Percentiles rank a stretch among this genome's conserved stretches.
These are phyloP conservation scores for Didymella lethalis DNA, from an alignment of 2,329 filamentous ascomycete genomes.

Conservation along the genomic window DNA sequence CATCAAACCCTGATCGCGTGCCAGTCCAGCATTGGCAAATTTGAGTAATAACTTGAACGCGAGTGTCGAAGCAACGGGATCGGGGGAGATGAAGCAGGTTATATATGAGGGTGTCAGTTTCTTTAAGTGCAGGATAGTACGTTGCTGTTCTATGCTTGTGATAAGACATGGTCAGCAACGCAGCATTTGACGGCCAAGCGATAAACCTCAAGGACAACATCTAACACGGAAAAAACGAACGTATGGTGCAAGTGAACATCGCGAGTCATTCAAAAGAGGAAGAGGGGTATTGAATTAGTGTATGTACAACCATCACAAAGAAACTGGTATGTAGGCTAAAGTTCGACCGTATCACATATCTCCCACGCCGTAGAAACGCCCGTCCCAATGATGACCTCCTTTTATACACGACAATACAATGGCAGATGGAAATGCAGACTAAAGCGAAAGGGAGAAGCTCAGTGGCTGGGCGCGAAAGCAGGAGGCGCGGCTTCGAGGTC, in stretches of 20 bases:
- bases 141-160: too few species aligned
- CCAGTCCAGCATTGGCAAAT: not conserved
- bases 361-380: slow-evolving; percentile 7
- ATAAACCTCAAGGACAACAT: not conserved
- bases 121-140: not conserved
- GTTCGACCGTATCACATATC: slow-evolving; percentile 10
- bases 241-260: not conserved
- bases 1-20: not conserved
- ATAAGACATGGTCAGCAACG: too few species aligned
- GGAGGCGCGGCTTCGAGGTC: slow-evolving; percentile 62
- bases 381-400: slow-evolving; percentile 4
- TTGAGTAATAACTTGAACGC: not conserved
- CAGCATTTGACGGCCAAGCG: not conserved
- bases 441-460: slow-evolving; percentile 5
- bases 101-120: not conserved
- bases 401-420: slow-evolving; percentile 16
- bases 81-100: not conserved
- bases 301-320: slow-evolving; percentile 29
- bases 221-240: not conserved
- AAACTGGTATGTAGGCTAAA: not conserved
- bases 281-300: slow-evolving; percentile 48
- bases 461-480: slow-evolving; percentile 47
- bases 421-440: slow-evolving; percentile 1
- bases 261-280: slow-evolving; percentile 21
- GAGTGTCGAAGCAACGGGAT: not conserved